A percentile compares a stretch with the other conserved stretches of the same genome.
Conservation (phyloP, 2,329 filamentous ascomycete genomes). For the Cercospora berteroae region DNA sequence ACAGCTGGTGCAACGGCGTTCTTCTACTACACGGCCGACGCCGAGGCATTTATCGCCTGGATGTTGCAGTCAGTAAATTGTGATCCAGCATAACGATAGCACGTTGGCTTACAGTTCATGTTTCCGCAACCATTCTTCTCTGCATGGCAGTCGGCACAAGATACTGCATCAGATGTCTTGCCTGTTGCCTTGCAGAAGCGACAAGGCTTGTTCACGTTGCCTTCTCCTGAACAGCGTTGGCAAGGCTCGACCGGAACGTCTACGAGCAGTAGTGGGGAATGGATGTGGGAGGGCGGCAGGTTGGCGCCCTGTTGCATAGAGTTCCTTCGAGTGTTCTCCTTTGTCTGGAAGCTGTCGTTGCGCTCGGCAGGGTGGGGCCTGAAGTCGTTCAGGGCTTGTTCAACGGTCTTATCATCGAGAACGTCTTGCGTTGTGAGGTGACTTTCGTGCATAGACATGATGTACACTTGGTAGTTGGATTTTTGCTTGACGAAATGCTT, state of each 20-base stretch:
- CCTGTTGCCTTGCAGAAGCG: conserved; percentile 21
- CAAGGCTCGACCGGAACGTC: background rate
- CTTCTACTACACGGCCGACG: background rate
- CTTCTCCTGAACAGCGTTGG: conserved; percentile 16
- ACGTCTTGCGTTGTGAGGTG: background rate
- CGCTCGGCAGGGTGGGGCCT: background rate
- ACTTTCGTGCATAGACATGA: conserved; percentile 6
- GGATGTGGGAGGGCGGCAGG: conserved; percentile 7
- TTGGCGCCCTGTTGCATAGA: conserved; percentile 12
- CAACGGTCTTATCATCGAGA: background rate
- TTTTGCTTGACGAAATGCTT: background rate
- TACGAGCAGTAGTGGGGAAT: background rate
- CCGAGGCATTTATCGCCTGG: conserved; percentile 7
- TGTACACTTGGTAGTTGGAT: background rate
- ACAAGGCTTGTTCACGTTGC: conserved; percentile 19
- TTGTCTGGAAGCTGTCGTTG: conserved; percentile 9
- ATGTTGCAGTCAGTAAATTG: background rate
- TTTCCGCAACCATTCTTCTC: conserved; percentile 24
- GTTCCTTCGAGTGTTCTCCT: conserved; percentile 19
- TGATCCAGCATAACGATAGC: too few relatives aligned
- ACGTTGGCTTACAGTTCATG: conserved; percentile 15
- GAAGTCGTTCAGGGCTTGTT: background rate
- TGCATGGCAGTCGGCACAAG: conserved; percentile 18
- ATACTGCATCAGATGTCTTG: background rate
- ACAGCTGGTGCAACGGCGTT: conserved; percentile 11